These are phyloP conservation scores for Trametes cubensis DNA, from an alignment of 768 basidiomycete genomes.

Conservation along the genomic window DNA sequence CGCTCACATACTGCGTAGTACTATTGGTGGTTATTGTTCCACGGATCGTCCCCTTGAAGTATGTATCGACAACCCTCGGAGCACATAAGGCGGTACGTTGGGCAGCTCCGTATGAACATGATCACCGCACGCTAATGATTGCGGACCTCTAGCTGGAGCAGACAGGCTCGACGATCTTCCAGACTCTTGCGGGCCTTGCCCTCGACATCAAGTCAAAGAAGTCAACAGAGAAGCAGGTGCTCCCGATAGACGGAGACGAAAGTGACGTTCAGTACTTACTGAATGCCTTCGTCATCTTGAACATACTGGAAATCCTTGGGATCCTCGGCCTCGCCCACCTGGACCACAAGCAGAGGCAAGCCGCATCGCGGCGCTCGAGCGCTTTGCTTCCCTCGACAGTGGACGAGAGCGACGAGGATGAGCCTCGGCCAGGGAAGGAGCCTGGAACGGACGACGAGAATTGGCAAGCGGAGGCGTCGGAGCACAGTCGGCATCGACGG, in stretches of 20 bases:
- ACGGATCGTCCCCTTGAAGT: slow-evolving; percentile 67
- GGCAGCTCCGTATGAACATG: no score
- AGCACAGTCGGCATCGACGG: slow-evolving; percentile 9
- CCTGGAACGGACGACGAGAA: slow-evolving; percentile 19
- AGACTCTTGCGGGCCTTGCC: slow-evolving; percentile 70
- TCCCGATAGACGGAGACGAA: slow-evolving; percentile 27
- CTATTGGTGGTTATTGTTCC: slow-evolving; percentile 77
- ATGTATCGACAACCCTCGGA: slow-evolving; percentile 77
- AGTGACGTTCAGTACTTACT: slow-evolving; percentile 52
- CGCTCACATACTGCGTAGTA: slow-evolving; percentile 43
- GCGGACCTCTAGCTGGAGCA: slow-evolving; percentile 60
- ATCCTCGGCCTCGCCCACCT: slow-evolving; percentile 53
- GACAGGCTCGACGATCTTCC: slow-evolving; percentile 70
- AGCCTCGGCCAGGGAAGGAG: slow-evolving; percentile 12
- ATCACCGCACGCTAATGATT: background rate
- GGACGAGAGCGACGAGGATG: slow-evolving; percentile 17
- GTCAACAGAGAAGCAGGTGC: slow-evolving; percentile 7
- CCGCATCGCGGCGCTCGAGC: slow-evolving; percentile 24
- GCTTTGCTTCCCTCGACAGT: slow-evolving; percentile 23
- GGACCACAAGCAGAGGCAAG: slow-evolving; percentile 44
- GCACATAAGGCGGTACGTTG: slow-evolving; percentile 70
- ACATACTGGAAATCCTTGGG: slow-evolving; percentile 56
- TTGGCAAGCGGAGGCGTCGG: slow-evolving; percentile 15
- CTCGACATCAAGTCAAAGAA: slow-evolving; percentile 52
- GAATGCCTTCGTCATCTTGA: slow-evolving; percentile 57